Base-by-base conservation (phyloP, 1,139 yeast genomes). In the Lodderomyces margitis region DNA sequence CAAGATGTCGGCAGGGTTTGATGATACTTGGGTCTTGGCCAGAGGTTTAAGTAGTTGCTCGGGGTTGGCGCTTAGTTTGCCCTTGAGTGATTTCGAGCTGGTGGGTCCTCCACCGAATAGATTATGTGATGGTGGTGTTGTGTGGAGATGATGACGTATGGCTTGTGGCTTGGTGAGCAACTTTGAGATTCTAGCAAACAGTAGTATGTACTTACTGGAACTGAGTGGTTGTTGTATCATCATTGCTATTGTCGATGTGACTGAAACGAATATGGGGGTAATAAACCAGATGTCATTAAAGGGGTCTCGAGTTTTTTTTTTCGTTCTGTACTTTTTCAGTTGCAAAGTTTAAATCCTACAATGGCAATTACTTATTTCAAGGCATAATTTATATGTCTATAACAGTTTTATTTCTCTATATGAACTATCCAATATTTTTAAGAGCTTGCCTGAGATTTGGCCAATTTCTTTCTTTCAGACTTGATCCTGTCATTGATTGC, bases 1-100 rank as follows among this genome's bases (percentile, higher is more conserved):
- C 44, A 71, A 57, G 40, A 72, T 52, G 53, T 72, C 77, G 3
- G 69, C 76, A 4, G 78, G 77, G 44, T 71, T 72, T 11, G 74
- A 53, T 12, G 69, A 53, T n/a, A 72, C 59, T 49, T 68, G 69
- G 36, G 68, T 60, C 46, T 70, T 69, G 10, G 65, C 67, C 2
- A 63, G 52, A 5, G 74, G 67, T 19, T 57, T 36, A 10, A 50
- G 34, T 3, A 47, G 5, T 6, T 28, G 32, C 10, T 28, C 32
- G n/a, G 32, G 32, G 32, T 15, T 15, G 20, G 19, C 5, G 11
- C 32, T 28, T 8, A 24, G 11, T 25, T 19, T 11, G 37, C 36
- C 7, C 52, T 49, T 3, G 5, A 33, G 19, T 33, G 36, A 33
- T 33, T 33, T 33, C 4, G 36, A 19, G 2, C 5, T 8, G 24